Conservation (phyloP, 1,284 basidiomycete species). For the Acaromyces ingoldii region DNA sequence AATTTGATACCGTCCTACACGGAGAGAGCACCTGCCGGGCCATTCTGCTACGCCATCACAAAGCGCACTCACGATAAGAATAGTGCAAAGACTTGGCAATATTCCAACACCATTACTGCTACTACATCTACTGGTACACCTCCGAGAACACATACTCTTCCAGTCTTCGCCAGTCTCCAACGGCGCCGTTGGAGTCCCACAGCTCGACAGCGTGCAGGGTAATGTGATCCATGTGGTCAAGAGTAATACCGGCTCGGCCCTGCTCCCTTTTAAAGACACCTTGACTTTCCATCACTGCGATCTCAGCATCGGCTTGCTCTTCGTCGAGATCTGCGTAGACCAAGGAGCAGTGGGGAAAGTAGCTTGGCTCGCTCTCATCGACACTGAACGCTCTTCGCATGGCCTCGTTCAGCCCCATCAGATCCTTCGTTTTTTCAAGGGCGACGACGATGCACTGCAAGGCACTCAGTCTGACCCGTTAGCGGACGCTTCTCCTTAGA, state of each 20-base stretch:
- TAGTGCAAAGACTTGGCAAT: too few relatives aligned
- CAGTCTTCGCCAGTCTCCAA: not conserved
- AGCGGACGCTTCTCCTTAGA: not conserved
- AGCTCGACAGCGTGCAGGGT: not conserved
- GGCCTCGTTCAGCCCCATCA: not conserved
- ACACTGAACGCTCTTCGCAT: not conserved
- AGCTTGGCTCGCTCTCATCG: not conserved
- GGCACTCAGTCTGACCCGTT: too few relatives aligned
- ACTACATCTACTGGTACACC: too few relatives aligned
- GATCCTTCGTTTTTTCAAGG: not conserved
- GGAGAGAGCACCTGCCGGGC: too few relatives aligned
- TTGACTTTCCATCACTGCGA: not conserved
- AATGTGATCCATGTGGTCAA: not conserved
- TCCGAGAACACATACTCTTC: too few relatives aligned
- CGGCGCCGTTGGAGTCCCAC: not conserved
- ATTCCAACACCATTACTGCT: too few relatives aligned
- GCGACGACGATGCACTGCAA: constrained; percentile 3
- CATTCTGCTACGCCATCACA: too few relatives aligned
- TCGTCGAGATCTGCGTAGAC: not conserved
- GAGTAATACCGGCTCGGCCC: not conserved
- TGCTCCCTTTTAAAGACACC: not conserved
- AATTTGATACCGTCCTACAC: too few relatives aligned
- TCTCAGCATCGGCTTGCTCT: not conserved
- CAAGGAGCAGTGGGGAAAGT: constrained; percentile 5
- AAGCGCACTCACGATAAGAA: too few relatives aligned